Evolutionary conservation across 169 alveolate species (phyloP).

Genomic region (Cryptosporidium canis): DNA sequence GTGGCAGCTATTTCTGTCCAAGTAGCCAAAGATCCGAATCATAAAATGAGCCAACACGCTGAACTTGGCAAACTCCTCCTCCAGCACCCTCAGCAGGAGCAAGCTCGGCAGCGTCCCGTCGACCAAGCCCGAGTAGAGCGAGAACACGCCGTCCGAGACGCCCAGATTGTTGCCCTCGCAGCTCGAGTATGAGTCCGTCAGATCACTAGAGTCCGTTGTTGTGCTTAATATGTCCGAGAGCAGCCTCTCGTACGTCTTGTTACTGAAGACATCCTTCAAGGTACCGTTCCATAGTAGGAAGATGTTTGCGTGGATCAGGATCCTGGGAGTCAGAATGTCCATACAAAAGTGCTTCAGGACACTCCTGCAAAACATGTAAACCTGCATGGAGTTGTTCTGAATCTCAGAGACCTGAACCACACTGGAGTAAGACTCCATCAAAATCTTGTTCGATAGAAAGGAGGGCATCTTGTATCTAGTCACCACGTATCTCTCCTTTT

Average conservation of each 20-base stretch:
- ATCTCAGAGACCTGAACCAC: slow-evolving; percentile 26
- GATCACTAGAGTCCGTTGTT: not conserved
- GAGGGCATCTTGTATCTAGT: slow-evolving; percentile 23
- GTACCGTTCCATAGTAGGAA: slow-evolving; percentile 56
- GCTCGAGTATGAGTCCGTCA: not conserved
- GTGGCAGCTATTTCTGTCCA: slow-evolving; percentile 65
- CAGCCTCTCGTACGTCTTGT: not conserved
- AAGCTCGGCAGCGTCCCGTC: slow-evolving; percentile 46
- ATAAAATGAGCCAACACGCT: slow-evolving; percentile 48
- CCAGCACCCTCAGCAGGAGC: slow-evolving; percentile 12
- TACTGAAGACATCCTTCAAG: slow-evolving; percentile 10
- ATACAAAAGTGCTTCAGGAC: slow-evolving; percentile 30
- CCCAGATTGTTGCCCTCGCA: not conserved
- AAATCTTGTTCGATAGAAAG: slow-evolving; percentile 35
- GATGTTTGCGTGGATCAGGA: slow-evolving; percentile 54
- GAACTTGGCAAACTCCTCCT: slow-evolving; percentile 63
- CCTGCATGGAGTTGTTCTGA: slow-evolving; percentile 43
- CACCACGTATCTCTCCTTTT: not conserved
- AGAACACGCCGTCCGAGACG: not conserved
- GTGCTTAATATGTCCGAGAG: not conserved
- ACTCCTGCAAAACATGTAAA: slow-evolving; percentile 48
- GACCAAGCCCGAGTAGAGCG: slow-evolving; percentile 18
- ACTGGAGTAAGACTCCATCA: slow-evolving; percentile 49
- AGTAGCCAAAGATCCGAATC: slow-evolving; percentile 30
- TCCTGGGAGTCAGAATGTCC: slow-evolving; percentile 56